phyloP scores from a whole-genome alignment of 371 early-diverging fungal species.

The Circinella minor region DNA sequence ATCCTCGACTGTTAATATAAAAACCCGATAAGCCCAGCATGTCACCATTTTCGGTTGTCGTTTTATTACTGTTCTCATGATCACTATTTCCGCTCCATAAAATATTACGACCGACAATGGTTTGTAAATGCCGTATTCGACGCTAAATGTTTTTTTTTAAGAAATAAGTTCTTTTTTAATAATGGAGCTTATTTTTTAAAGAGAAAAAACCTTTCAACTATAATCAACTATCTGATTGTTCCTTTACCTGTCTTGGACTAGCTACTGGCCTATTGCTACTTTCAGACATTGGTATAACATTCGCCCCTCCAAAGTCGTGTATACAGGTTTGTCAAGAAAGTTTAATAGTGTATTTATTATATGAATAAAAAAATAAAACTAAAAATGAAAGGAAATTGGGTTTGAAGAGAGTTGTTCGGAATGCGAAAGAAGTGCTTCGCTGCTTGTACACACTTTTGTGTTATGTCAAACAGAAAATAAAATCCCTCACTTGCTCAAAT shows the following conservation, averaged over 20 bases:
- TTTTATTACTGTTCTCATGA: slow-evolving; percentile 1
- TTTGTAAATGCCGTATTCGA: slow-evolving; percentile 49
- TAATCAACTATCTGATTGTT: background rate
- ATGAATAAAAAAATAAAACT: background rate
- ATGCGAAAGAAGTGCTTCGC: background rate
- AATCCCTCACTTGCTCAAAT: no score
- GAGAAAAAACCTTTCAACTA: no score
- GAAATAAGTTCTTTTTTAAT: background rate
- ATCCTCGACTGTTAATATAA: slow-evolving; percentile 12
- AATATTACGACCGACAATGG: slow-evolving; percentile 48
- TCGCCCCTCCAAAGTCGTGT: background rate
- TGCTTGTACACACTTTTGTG: background rate
- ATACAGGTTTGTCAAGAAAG: background rate
- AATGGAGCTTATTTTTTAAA: no score
- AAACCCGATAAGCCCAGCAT: slow-evolving; percentile 1
- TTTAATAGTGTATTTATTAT: no score
- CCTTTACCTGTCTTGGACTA: slow-evolving; percentile 19
- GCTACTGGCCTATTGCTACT: slow-evolving; percentile 14
- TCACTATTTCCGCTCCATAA: slow-evolving; percentile 25
- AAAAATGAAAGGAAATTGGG: background rate
- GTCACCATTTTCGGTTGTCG: slow-evolving; percentile 10
- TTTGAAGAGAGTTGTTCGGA: background rate
- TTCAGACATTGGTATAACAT: slow-evolving; percentile 22
- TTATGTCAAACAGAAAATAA: background rate
- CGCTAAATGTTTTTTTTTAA: slow-evolving; percentile 22